A percentile compares a stretch with the other conserved stretches of the same genome.
phyloP scores from a whole-genome alignment of 2,329 filamentous ascomycete species.

The Cladosporium sp. region DNA sequence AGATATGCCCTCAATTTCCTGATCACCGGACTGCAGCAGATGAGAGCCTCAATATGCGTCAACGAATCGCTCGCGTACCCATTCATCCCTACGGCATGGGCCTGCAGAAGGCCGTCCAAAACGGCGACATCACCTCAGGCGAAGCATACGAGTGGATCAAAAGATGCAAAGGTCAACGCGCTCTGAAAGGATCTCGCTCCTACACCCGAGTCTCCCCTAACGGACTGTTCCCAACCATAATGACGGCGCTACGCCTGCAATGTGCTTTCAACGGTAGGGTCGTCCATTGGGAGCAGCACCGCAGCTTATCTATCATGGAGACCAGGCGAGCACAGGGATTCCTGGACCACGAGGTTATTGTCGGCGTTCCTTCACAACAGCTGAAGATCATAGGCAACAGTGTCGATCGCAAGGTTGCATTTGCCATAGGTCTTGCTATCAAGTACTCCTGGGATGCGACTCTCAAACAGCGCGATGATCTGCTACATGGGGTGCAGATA shows the following conservation, averaged over 20 bases:
- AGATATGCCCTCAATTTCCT: slow-evolving; percentile 60
- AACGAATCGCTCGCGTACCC: slow-evolving; percentile 56
- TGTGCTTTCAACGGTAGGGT: slow-evolving; percentile 53
- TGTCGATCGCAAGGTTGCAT: slow-evolving; percentile 63
- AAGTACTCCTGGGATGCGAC: slow-evolving; percentile 49
- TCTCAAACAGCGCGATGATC: background rate
- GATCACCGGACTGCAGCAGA: slow-evolving; percentile 58
- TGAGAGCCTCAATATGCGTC: slow-evolving; percentile 37
- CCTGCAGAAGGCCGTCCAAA: slow-evolving; percentile 26
- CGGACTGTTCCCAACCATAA: slow-evolving; percentile 58
- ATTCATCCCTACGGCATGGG: slow-evolving; percentile 41
- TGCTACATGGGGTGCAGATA: background rate
- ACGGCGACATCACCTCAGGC: slow-evolving; percentile 24
- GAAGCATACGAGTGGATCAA: slow-evolving; percentile 21
- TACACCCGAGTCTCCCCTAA: slow-evolving; percentile 53
- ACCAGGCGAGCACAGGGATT: slow-evolving; percentile 65
- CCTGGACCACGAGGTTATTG: slow-evolving; percentile 63
- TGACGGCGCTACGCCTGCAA: slow-evolving; percentile 47
- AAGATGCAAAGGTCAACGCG: slow-evolving; percentile 18
- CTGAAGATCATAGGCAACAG: slow-evolving; percentile 71
- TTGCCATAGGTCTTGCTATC: slow-evolving; percentile 61
- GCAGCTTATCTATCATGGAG: slow-evolving; percentile 62
- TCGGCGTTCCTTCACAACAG: slow-evolving; percentile 54
- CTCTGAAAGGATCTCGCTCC: slow-evolving; percentile 20
- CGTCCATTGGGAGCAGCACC: slow-evolving; percentile 63